phyloP scores from a whole-genome alignment of 306 rosid genomes.

The Luffa aegyptiaca region DNA sequence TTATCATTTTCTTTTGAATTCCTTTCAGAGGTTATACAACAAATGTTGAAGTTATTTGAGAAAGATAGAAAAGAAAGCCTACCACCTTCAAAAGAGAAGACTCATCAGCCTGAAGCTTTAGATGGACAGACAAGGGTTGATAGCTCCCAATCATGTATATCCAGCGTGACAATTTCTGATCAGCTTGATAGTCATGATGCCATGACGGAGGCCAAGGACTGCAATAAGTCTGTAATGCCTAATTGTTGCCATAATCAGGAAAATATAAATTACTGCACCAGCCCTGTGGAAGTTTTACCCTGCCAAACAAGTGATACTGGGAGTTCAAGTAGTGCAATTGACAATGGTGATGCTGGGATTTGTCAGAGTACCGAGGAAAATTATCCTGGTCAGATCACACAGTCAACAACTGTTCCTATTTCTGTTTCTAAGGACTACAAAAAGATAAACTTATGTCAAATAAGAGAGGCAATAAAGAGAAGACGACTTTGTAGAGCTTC shows the following conservation, averaged over 20 bases:
- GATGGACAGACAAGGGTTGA: conserved; percentile 14
- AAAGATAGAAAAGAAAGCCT: conserved; percentile 16
- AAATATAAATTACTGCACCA: conserved; percentile 3
- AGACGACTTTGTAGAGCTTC: conserved; percentile 15
- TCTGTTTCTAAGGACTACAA: background rate
- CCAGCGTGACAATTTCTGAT: conserved; percentile 17
- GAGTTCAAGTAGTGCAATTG: conserved; percentile 20
- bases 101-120: conserved; percentile 13
- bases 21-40: conserved; percentile 31
- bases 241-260: background rate
- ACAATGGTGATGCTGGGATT: conserved; percentile 16
- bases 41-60: conserved; percentile 29
- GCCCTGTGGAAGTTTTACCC: conserved; percentile 14
- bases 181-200: conserved; percentile 8
- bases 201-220: conserved; percentile 9
- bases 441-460: conserved; percentile 21
- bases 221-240: conserved; percentile 1
- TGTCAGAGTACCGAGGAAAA: conserved; percentile 9
- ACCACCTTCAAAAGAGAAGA: conserved; percentile 10
- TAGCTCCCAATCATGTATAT: conserved; percentile 27
- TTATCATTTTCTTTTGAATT: conserved; percentile 1
- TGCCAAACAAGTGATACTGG: conserved; percentile 19
- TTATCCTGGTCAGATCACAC: conserved; percentile 13
- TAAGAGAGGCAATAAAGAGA: conserved; percentile 32
- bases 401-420: background rate